Evolutionary conservation across 1,284 basidiomycete species (phyloP).

Genomic region (Neonothopanus nambi): DNA sequence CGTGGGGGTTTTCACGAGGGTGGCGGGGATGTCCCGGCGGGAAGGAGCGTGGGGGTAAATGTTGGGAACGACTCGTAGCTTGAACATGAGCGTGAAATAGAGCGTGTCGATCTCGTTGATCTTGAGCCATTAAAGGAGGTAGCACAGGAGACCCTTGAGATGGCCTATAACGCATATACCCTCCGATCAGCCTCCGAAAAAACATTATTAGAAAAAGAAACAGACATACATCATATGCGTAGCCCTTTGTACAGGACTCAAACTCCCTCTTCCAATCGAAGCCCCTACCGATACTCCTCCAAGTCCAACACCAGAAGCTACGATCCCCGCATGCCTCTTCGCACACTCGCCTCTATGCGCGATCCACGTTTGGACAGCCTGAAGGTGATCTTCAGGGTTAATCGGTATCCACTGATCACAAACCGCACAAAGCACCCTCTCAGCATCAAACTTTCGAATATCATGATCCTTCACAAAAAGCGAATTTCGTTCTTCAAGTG

Average conservation of each 20-base stretch:
- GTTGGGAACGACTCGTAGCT: no score
- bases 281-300: neutral
- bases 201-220: no score
- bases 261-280: no score
- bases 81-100: no score
- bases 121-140: neutral
- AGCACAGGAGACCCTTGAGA: neutral
- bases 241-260: no score
- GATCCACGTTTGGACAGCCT: constrained; percentile 54
- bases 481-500: constrained; percentile 58
- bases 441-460: constrained; percentile 68
- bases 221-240: no score
- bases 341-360: constrained; percentile 50
- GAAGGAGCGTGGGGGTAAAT: no score
- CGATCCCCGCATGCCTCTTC: constrained; percentile 23
- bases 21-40: no score
- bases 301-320: neutral
- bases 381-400: constrained; percentile 50
- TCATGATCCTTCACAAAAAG: constrained; percentile 62
- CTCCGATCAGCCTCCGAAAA: no score
- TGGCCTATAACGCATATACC: neutral
- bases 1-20: no score
- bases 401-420: constrained; percentile 68
- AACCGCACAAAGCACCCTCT: constrained; percentile 64
- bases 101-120: neutral